Evolutionary conservation across 2,329 filamentous ascomycete genomes (phyloP).

Genomic region (Pestalotiopsis sp.): DNA sequence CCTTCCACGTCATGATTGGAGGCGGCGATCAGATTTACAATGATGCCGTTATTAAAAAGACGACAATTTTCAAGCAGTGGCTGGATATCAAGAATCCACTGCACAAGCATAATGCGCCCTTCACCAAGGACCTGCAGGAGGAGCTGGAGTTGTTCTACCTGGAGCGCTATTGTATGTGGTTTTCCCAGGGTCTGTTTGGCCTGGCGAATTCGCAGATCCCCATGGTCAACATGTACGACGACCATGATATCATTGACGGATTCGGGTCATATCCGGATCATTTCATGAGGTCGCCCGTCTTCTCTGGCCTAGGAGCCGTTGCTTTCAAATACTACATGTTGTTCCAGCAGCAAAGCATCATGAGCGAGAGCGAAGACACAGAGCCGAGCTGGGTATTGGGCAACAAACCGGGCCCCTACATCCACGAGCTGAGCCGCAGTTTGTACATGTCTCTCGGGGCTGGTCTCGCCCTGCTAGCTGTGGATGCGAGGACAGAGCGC

Average conservation of each 20-base stretch:
- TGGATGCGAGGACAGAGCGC: slow-evolving; percentile 91
- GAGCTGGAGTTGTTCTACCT: slow-evolving; percentile 90
- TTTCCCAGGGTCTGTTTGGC: slow-evolving; percentile 92
- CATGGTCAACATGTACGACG: slow-evolving; percentile 98
- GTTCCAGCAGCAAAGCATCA: slow-evolving; percentile 92
- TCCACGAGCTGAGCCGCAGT: slow-evolving; percentile 82
- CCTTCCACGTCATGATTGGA: slow-evolving; percentile 98
- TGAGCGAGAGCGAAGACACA: slow-evolving; percentile 75
- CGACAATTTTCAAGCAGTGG: slow-evolving; percentile 81
- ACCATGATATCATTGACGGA: slow-evolving; percentile 90
- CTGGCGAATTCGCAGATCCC: slow-evolving; percentile 93
- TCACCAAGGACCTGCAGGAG: slow-evolving; percentile 80
- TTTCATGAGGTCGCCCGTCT: slow-evolving; percentile 89
- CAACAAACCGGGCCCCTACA: slow-evolving; percentile 81
- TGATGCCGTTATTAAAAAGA: slow-evolving; percentile 77
- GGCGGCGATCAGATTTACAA: slow-evolving; percentile 98
- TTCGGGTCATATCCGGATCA: slow-evolving; percentile 91
- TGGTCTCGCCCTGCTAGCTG: slow-evolving; percentile 78
- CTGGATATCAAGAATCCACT: slow-evolving; percentile 76
- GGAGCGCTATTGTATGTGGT: slow-evolving; percentile 89
- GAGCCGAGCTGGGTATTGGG: slow-evolving; percentile 95
- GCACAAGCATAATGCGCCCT: slow-evolving; percentile 77
- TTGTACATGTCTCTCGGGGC: slow-evolving; percentile 83
- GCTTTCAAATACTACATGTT: slow-evolving; percentile 99
- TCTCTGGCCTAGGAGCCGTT: slow-evolving; percentile 84